Evolutionary conservation across 2,329 filamentous ascomycete species (phyloP).

Genomic region (Xylaria polymorpha): DNA sequence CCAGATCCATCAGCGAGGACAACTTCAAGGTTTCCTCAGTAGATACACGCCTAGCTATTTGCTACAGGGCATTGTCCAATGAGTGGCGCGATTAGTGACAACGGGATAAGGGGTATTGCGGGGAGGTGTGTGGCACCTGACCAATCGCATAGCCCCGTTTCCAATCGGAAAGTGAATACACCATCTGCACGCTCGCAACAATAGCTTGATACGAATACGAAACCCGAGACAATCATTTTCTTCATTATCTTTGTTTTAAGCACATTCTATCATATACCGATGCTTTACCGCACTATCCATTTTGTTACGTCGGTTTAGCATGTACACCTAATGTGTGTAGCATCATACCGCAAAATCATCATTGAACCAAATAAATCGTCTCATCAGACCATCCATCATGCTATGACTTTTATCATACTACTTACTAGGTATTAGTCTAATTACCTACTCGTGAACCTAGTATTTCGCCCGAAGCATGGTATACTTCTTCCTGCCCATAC

Average conservation of each 20-base stretch:
- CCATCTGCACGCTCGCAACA: slow-evolving; percentile 1
- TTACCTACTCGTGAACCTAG: background rate
- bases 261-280: background rate
- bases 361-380: slow-evolving; percentile 9
- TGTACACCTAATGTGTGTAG: background rate
- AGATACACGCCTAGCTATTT: slow-evolving; percentile 2
- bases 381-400: slow-evolving; percentile 32
- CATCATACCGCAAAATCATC: slow-evolving; percentile 1
- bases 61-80: slow-evolving; percentile 37
- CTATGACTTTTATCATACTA: slow-evolving; percentile 7
- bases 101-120: slow-evolving; percentile 32
- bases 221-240: slow-evolving; percentile 31
- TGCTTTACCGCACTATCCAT: background rate
- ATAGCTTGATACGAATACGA: slow-evolving; percentile 38
- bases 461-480: background rate
- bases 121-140: slow-evolving; percentile 9
- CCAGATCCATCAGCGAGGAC: slow-evolving; percentile 1
- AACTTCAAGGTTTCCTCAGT: background rate
- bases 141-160: slow-evolving; percentile 36
- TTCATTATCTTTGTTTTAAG: slow-evolving; percentile 3
- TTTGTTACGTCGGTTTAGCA: background rate
- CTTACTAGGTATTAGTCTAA: no score
- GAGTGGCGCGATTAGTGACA: slow-evolving; percentile 25
- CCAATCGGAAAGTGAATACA: slow-evolving; percentile 23
- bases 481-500: background rate